Base-by-base conservation (phyloP, 345 rosid species). In the Euphorbia pulcherrima region DNA sequence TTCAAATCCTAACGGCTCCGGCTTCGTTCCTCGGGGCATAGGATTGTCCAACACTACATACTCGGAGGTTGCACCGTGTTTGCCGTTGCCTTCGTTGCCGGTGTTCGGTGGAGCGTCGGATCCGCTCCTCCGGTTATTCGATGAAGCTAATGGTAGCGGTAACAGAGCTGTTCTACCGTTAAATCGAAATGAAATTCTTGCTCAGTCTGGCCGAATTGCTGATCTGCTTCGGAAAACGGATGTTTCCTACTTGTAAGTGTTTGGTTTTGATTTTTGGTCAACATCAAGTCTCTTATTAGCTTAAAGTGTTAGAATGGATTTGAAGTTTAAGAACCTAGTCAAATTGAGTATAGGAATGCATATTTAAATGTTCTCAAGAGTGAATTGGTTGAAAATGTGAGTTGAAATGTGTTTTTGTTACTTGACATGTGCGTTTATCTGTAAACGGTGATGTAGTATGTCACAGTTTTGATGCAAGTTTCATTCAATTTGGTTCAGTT, bases 11-110 rank as follows among this genome's bases (percentile, higher is more conserved):
- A 64, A 78, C 76, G 59, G 69, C 13, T 33, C 37, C 37, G 37
- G 37, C 65, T 77, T 75, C 66, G 60, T 47, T 35, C 64, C 68
- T 23, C 47, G 82, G 46, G 99, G 96, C 60, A 87, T 94, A 71
- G 96, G 97, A 10, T 77, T 94, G 21, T 84, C 97, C 69, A 94
- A 94, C 80, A 91, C 96, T 2, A 78, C 90, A 28, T 91, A 94
- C 85, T 91, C 99, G 50, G 99, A 94, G 71, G 88, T 91, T 9
- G 93, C 89, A 52, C 88, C 92, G 75, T 83, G 88, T 81, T 82
- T 94, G 85, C 93, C 97, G 56, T 64, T 94, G 75, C 99, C 96
- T 20, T 94, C 90, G 72, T 82, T 92, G 60, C 97, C 97, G 6
- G 84, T 91, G 39, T 88, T 89, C 82, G 89, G 85, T 68, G 97